Evolutionary conservation across 352 stramenopile genomes (phyloP).

Genomic region (Phytophthora sansomeana): DNA sequence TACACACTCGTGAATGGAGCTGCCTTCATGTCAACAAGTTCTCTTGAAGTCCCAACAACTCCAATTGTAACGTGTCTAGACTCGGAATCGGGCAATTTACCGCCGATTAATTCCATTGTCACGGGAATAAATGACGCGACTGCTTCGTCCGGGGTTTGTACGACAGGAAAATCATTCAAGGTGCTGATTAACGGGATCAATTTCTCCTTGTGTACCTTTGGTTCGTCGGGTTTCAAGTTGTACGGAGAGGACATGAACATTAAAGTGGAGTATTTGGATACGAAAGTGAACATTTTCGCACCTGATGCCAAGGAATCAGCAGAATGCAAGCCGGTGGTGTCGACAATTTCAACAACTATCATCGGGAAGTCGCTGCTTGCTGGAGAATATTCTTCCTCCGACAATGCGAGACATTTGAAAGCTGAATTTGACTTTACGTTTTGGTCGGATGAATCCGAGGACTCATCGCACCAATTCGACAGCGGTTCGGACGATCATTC

Average conservation of each 20-base stretch:
- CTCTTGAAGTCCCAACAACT: neutral
- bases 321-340: neutral
- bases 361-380: slow-evolving; percentile 6
- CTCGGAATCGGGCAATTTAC: slow-evolving; percentile 10
- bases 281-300: neutral
- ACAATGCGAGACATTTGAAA: neutral
- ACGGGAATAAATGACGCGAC: slow-evolving; percentile 11
- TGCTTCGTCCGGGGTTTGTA: neutral
- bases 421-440: slow-evolving; percentile 5
- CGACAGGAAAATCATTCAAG: slow-evolving; percentile 5
- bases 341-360: neutral
- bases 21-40: slow-evolving; percentile 19
- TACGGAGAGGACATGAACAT: slow-evolving; percentile 12
- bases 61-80: slow-evolving; percentile 16
- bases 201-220: slow-evolving; percentile 12
- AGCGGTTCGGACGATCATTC: neutral
- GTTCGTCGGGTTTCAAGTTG: slow-evolving; percentile 1
- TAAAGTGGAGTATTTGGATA: neutral
- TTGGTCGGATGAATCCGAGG: neutral
- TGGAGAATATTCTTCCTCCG: neutral
- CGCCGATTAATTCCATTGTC: slow-evolving; percentile 16
- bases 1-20: slow-evolving; percentile 25
- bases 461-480: neutral
- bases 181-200: slow-evolving; percentile 4
- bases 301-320: neutral